Conservation (phyloP, 2,329 filamentous ascomycete genomes). For the Colletotrichum abscissum region DNA sequence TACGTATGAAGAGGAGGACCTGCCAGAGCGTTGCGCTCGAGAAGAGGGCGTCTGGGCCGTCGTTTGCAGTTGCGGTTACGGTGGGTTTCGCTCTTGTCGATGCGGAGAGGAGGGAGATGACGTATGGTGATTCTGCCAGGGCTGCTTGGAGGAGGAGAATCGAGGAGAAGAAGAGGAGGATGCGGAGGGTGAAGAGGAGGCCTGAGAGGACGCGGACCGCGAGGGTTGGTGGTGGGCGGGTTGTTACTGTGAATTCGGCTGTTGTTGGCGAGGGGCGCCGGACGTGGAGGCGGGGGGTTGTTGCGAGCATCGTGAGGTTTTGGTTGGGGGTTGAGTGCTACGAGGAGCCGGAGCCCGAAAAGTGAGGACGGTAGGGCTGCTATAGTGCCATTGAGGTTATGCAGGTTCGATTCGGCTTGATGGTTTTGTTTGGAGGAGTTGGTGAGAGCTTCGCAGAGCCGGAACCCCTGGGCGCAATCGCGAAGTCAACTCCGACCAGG, state of each 20-base stretch:
- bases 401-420: no score
- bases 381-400: slow-evolving; percentile 24
- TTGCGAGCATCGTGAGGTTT: slow-evolving; percentile 75
- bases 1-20: slow-evolving; percentile 40
- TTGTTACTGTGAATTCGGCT: slow-evolving; percentile 92
- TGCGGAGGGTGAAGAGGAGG: slow-evolving; percentile 55
- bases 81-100: slow-evolving; percentile 22
- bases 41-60: slow-evolving; percentile 17
- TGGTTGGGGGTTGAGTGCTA: no score
- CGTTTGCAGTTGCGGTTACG: neutral
- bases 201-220: slow-evolving; percentile 58
- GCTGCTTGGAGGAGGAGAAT: slow-evolving; percentile 58
- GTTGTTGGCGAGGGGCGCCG: slow-evolving; percentile 86
- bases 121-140: slow-evolving; percentile 51
- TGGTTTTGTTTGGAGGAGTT: neutral
- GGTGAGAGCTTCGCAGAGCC: neutral
- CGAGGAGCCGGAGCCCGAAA: no score
- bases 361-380: no score
- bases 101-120: slow-evolving; percentile 28
- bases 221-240: slow-evolving; percentile 68
- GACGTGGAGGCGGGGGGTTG: slow-evolving; percentile 68
- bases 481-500: neutral
- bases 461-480: neutral
- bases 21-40: slow-evolving; percentile 40
- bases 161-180: slow-evolving; percentile 54